Percentiles rank a stretch among this genome's conserved stretches.
phyloP scores from a whole-genome alignment of 306 rosid genomes.

The Bauhinia variegata region DNA sequence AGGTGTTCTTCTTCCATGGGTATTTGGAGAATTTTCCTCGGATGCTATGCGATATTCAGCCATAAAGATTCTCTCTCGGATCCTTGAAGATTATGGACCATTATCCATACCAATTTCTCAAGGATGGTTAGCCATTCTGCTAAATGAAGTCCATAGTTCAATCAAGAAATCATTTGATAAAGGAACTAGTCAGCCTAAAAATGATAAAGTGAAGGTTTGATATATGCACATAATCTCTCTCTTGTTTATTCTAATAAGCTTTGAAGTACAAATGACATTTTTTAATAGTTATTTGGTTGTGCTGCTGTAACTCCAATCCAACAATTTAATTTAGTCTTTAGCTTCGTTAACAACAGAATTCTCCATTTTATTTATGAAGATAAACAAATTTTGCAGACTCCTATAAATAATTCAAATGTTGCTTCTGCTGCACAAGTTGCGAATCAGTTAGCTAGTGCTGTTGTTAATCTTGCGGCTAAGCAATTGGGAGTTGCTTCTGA shows the following conservation, averaged over 20 bases:
- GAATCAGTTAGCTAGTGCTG: slow-evolving; percentile 76
- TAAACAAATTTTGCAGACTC: slow-evolving; percentile 66
- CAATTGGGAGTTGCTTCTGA: slow-evolving; percentile 54
- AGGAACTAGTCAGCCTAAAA: slow-evolving; percentile 60
- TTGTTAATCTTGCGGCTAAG: slow-evolving; percentile 77
- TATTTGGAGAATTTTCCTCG: slow-evolving; percentile 72
- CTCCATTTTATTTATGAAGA: neutral
- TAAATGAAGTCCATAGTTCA: slow-evolving; percentile 62
- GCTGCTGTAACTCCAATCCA: slow-evolving; percentile 30
- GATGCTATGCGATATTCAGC: slow-evolving; percentile 69
- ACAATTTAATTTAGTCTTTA: slow-evolving; percentile 26
- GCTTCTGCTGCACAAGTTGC: slow-evolving; percentile 74
- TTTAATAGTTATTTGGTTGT: slow-evolving; percentile 20
- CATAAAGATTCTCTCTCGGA: slow-evolving; percentile 71
- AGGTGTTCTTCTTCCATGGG: slow-evolving; percentile 84
- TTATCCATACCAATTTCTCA: slow-evolving; percentile 75
- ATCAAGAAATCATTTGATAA: slow-evolving; percentile 63
- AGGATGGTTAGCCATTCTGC: slow-evolving; percentile 84
- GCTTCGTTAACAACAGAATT: slow-evolving; percentile 1
- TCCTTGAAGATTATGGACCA: slow-evolving; percentile 81
- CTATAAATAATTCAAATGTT: slow-evolving; percentile 77
- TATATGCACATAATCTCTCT: neutral
- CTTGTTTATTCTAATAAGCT: slow-evolving; percentile 2
- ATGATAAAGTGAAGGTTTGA: slow-evolving; percentile 80
- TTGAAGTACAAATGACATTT: slow-evolving; percentile 16